Base-by-base conservation (phyloP, 2,329 filamentous ascomycete species). In the Diatrype stigma region DNA sequence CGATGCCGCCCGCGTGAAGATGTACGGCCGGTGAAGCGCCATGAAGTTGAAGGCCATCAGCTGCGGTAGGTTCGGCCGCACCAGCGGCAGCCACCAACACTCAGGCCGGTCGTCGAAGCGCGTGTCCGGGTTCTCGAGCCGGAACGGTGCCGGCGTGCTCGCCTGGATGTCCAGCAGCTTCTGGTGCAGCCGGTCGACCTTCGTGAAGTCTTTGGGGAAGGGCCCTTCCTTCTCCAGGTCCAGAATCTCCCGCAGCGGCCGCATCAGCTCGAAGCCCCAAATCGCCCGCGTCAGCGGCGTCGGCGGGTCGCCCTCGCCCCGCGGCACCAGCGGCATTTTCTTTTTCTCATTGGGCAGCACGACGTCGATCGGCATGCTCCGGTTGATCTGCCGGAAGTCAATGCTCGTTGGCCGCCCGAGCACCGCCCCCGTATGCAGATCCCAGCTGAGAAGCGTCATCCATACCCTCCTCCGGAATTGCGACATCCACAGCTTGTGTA, bases 21-120 rank as follows among this genome's bases (percentile, higher is more conserved):
- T 76, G 59, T 84, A 85, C 0, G 81, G 80, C 22, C 82, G 73
- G 54, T 86, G 82, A 37, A 86, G 69, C 4, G 79, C 80, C 69
- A 85, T 80, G 46, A 80, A 65, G 51, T 78, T 75, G 60, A 85
- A 82, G 0, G 75, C 69, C 11, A 73, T 65, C 5, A 78, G 61
- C 56, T 80, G 78, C 14, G 77, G 74, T 46, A 78, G 61, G 46
- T 73, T 70, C 51, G 72, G 67, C 37, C 79, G 68, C n/a, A 70
- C 68, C 47, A 67, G 61, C 11, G 69, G 69, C 35, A 85, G 61
- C 81, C 81, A 84, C 49, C 69, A 66, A 53, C 75, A 76, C n/a
- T 76, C 73, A 0, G 77, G 73, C n/a, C 75, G 62, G 16, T 70
- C 58, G 52, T 85, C 82, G 66, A 77, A 85, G 2, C 73, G 71